Percentiles rank a stretch among this genome's conserved stretches.
These are phyloP conservation scores for Usnea hakonensis DNA, from an alignment of 495 filamentous ascomycete species.

Conservation along the genomic window DNA sequence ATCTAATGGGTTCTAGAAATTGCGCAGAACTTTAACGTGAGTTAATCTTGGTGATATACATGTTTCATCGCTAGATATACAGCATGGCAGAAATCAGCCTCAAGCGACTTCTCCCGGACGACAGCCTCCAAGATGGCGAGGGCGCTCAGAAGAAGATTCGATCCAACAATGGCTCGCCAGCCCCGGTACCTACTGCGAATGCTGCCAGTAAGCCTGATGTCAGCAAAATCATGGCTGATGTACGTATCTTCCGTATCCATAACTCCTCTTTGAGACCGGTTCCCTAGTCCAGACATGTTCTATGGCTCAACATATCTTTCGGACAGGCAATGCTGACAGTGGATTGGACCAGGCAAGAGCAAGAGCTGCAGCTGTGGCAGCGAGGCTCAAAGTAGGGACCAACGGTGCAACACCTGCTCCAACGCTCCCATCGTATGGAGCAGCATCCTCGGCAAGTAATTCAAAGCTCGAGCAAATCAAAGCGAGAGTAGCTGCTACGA, in stretches of 20 bases:
- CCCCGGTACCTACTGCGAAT: conserved; percentile 34
- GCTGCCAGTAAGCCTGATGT: conserved; percentile 45
- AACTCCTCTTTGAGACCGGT: too few species aligned
- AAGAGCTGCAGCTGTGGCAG: conserved; percentile 52
- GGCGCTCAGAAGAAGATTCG: conserved; percentile 50
- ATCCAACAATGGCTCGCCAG: conserved; percentile 53
- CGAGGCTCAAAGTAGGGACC: conserved; percentile 42
- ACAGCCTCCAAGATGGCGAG: conserved; percentile 33
- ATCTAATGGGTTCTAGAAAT: neutral
- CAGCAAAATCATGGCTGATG: conserved; percentile 53
- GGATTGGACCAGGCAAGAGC: too few species aligned
- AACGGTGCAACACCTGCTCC: conserved; percentile 27
- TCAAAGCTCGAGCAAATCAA: conserved; percentile 61
- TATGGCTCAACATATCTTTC: too few species aligned
- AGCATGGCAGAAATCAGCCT: conserved; percentile 49
- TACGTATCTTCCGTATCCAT: too few species aligned
- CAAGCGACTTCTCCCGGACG: conserved; percentile 54
- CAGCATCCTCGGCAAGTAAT: conserved; percentile 38
- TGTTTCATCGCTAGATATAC: conserved; percentile 23
- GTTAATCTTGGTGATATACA: neutral
- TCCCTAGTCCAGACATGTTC: too few species aligned
- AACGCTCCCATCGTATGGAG: conserved; percentile 33
- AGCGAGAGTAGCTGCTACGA: conserved; percentile 71
- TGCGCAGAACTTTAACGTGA: conserved; percentile 6
- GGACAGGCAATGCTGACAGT: too few species aligned